Percentiles rank a stretch among this genome's conserved stretches.
phyloP scores from a whole-genome alignment of 768 basidiomycete genomes.

The Lentinula detonsa region DNA sequence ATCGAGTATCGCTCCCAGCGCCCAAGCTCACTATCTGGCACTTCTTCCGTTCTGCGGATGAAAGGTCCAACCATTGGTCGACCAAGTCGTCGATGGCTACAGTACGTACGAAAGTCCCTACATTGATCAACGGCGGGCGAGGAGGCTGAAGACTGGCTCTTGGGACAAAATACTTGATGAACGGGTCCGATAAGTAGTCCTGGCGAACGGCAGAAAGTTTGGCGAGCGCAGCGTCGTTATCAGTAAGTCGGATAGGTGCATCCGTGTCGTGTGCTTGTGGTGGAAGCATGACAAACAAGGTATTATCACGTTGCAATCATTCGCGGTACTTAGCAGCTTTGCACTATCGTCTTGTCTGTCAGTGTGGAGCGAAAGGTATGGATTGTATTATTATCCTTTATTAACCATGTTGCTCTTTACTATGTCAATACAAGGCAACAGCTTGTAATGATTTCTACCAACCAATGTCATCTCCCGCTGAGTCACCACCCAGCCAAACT shows the following conservation, averaged over 20 bases:
- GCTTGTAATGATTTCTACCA: no score
- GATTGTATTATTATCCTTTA: no score
- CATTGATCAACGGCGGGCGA: conserved; percentile 87
- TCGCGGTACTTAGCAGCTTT: no score
- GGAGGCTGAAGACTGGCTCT: conserved; percentile 55
- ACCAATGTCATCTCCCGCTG: no score
- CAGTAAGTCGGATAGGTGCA: conserved; percentile 66
- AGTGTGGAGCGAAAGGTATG: no score
- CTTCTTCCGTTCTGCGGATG: conserved; percentile 31
- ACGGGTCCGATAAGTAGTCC: conserved; percentile 78
- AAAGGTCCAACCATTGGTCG: conserved; percentile 50
- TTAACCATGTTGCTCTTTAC: no score
- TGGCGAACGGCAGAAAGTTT: conserved; percentile 79
- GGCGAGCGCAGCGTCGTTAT: conserved; percentile 79
- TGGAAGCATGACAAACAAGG: conserved; percentile 14
- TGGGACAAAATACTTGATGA: conserved; percentile 59
- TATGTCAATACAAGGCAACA: no score
- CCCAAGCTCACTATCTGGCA: conserved; percentile 94
- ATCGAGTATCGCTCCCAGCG: conserved; percentile 93
- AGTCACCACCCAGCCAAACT: no score
- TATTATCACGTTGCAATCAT: background rate
- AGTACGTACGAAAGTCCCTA: conserved; percentile 87
- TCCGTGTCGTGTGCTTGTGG: conserved; percentile 38
- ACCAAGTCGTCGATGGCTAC: conserved; percentile 76
- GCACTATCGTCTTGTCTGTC: no score